Percentiles rank a stretch among this genome's conserved stretches.
These are phyloP conservation scores for Pythium volutum DNA, from an alignment of 352 stramenopile genomes.

Conservation along the genomic window DNA sequence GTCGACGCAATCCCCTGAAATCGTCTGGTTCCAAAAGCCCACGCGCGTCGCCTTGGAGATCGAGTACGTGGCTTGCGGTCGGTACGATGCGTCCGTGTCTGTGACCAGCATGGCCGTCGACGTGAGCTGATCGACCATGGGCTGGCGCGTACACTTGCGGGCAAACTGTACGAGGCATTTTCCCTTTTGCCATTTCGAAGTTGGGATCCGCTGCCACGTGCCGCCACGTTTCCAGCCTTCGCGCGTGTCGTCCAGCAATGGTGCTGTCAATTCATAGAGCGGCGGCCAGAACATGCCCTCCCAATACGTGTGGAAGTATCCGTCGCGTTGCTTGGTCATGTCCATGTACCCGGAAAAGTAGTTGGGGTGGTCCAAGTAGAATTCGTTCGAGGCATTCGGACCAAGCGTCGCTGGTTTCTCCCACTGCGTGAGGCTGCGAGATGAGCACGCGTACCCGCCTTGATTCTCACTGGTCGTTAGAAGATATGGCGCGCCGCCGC, in stretches of 20 bases:
- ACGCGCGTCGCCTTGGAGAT: slow-evolving; percentile 42
- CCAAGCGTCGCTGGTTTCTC: slow-evolving; percentile 81
- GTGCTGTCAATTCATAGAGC: slow-evolving; percentile 84
- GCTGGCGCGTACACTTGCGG: slow-evolving; percentile 35
- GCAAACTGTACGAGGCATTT: slow-evolving; percentile 93
- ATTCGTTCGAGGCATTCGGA: slow-evolving; percentile 50
- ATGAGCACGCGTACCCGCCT: slow-evolving; percentile 94
- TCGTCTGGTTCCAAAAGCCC: slow-evolving; percentile 60
- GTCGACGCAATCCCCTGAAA: slow-evolving; percentile 86
- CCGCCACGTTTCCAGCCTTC: slow-evolving; percentile 89
- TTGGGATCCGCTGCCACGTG: slow-evolving; percentile 59
- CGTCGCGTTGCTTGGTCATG: slow-evolving; percentile 68
- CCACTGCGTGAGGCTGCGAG: slow-evolving; percentile 92
- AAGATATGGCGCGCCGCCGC: slow-evolving; percentile 59
- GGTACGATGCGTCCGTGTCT: slow-evolving; percentile 93
- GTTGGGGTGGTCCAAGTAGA: slow-evolving; percentile 93
- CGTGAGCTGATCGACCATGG: slow-evolving; percentile 38
- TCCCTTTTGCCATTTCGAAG: slow-evolving; percentile 89
- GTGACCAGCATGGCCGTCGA: slow-evolving; percentile 49
- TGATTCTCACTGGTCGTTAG: slow-evolving; percentile 41
- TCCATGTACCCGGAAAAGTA: slow-evolving; percentile 98
- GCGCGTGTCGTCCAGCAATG: slow-evolving; percentile 89
- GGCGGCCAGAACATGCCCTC: slow-evolving; percentile 89
- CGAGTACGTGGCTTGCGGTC: slow-evolving; percentile 77
- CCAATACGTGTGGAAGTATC: slow-evolving; percentile 87